phyloP scores from a whole-genome alignment of 768 basidiomycete species.

The Calvatia gigantea region DNA sequence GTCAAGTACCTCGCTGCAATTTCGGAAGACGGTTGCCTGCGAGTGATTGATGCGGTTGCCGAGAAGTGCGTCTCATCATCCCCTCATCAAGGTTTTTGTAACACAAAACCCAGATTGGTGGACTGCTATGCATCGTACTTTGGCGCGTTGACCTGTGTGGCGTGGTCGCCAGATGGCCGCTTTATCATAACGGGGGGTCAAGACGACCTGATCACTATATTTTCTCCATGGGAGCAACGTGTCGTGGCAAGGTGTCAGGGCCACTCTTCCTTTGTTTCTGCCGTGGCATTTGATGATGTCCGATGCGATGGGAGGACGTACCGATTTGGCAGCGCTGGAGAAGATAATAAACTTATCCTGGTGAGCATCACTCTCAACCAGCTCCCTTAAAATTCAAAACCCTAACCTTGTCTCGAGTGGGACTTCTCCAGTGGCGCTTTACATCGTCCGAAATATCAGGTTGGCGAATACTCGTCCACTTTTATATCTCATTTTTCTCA shows the following conservation, averaged over 20 bases:
- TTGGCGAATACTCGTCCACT: conserved; percentile 18
- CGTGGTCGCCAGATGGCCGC: conserved; percentile 95
- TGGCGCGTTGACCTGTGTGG: conserved; percentile 82
- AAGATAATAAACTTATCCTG: conserved; percentile 92
- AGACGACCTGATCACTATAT: conserved; percentile 93
- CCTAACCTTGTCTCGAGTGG: conserved; percentile 54
- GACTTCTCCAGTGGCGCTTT: conserved; percentile 89
- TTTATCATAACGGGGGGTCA: conserved; percentile 95
- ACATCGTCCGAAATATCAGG: conserved; percentile 82
- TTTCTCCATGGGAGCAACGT: conserved; percentile 91
- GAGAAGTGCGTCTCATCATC: conserved; percentile 59
- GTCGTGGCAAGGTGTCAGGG: conserved; percentile 96
- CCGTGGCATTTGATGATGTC: conserved; percentile 86
- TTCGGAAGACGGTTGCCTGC: conserved; percentile 87
- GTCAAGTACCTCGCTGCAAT: conserved; percentile 87
- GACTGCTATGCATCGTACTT: conserved; percentile 97
- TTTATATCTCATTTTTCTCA: background rate
- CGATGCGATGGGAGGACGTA: conserved; percentile 88
- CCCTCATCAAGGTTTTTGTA: background rate
- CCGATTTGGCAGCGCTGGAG: conserved; percentile 93
- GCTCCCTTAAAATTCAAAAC: background rate
- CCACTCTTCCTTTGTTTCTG: conserved; percentile 91
- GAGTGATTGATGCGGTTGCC: conserved; percentile 84
- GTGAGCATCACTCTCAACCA: conserved; percentile 42
- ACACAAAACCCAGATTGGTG: conserved; percentile 59